Base-by-base conservation (phyloP, 805 yeast genomes). In the Hemisphaericaspora nanyangensis region DNA sequence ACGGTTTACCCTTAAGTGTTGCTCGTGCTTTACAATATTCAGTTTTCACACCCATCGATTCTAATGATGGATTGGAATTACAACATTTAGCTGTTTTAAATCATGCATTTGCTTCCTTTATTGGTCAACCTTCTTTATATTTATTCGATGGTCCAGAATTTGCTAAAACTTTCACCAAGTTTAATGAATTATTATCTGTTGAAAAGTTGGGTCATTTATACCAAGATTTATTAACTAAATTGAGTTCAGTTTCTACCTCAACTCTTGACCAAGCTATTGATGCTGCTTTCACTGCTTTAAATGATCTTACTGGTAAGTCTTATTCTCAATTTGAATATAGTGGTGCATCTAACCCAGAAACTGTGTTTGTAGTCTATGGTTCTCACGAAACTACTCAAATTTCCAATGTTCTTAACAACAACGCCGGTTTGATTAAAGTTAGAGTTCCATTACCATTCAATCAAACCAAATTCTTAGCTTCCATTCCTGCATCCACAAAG, bases 361-460 rank as follows among this genome's bases (percentile, higher is more conserved):
- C 83, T 17, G 85, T 90, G n/a, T 81, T 85, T 58, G 91, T 89
- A 25, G 70, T 81, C n/a, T 80, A 84, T 48, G 95, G 96, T 17
- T 71, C 93, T 29, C 61, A 74, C 31, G 89, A 84, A 56, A 65
- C 83, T 13, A 68, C 78, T 39, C 62, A 77, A 40, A 70, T 85
- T 29, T 51, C 74, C 34, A 60, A 65, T 19, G 68, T 74, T 20
- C 65, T 81, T 34, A 47, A 56, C 25, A 54, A 56, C 16, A 58
- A 60, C 36, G 60, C 68, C n/a, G 95, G 89, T 47, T 76, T 82
- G 35, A 60, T 90, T 40, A 74, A 82, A 39, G 76, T 81, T 35
- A 77, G 96, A 62, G 77, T 86, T 31, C 91, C 95, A 39, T 65
- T 82, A 38, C 96, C 96, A 10, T 88, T 89, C 62, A 78, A 82